Evolutionary conservation across 129 eudicot species (phyloP).

Genomic region (Pittosporum tobira): DNA sequence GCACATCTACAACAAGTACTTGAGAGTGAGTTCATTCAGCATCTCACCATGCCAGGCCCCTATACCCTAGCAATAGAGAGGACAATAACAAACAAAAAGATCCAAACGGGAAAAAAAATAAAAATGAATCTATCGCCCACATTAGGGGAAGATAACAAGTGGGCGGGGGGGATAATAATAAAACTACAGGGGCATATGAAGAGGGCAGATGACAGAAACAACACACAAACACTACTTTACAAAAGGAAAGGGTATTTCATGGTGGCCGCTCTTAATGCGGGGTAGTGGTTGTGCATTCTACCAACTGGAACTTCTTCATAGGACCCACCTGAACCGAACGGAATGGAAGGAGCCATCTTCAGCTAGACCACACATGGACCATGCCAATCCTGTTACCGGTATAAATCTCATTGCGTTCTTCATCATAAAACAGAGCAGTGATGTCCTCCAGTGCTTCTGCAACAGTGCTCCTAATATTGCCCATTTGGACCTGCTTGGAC

Average conservation of each 20-base stretch:
- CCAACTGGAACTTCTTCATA: neutral
- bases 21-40: neutral
- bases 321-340: neutral
- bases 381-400: constrained; percentile 53
- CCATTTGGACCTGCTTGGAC: constrained; percentile 26
- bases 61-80: neutral
- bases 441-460: constrained; percentile 54
- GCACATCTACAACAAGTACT: constrained; percentile 6
- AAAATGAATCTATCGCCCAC: neutral
- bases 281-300: neutral
- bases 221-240: neutral
- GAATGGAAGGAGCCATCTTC: constrained; percentile 2
- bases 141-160: neutral
- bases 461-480: constrained; percentile 34
- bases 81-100: neutral
- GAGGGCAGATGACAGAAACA: neutral
- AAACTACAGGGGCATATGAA: neutral
- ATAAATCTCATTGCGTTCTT: constrained; percentile 56
- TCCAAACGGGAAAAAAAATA: neutral
- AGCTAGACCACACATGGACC: constrained; percentile 61
- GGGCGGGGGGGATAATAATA: neutral
- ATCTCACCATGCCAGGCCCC: neutral
- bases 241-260: neutral
- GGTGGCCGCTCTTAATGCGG: neutral
- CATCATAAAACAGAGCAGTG: constrained; percentile 53